Conservation (phyloP, 108 stramenopile species). For the Cyclotella baltica region DNA sequence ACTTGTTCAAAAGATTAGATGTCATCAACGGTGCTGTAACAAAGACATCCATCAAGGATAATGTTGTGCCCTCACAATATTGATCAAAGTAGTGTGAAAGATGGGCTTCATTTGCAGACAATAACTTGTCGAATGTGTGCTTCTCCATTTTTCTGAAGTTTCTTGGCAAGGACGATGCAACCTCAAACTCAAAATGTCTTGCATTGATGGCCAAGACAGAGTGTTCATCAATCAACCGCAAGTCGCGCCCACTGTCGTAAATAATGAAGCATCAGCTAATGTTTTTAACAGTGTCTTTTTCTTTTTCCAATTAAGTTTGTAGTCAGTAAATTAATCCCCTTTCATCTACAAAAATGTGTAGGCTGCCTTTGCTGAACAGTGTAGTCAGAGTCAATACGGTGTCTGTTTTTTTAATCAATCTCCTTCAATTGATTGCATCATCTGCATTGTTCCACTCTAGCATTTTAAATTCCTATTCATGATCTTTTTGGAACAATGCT, state of each 20-base stretch:
- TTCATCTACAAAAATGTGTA: too few relatives aligned
- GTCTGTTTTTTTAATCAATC: too few relatives aligned
- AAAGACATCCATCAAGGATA: slow-evolving; percentile 55
- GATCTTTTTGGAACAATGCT: too few relatives aligned
- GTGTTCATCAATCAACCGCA: slow-evolving; percentile 83
- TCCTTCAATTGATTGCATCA: too few relatives aligned
- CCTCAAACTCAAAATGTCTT: slow-evolving; percentile 72
- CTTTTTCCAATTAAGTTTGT: too few relatives aligned
- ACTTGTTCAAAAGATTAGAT: slow-evolving; percentile 66
- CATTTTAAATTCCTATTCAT: too few relatives aligned
- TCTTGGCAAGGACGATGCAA: slow-evolving; percentile 65
- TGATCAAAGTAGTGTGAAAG: slow-evolving; percentile 27
- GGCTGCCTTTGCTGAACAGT: too few relatives aligned
- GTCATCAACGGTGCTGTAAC: slow-evolving; percentile 39
- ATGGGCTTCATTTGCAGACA: slow-evolving; percentile 28
- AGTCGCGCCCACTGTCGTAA: slow-evolving; percentile 75
- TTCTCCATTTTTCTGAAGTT: slow-evolving; percentile 67
- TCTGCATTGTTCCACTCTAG: too few relatives aligned
- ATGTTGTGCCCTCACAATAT: slow-evolving; percentile 54
- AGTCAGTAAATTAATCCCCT: too few relatives aligned
- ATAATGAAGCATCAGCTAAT: slow-evolving; percentile 51
- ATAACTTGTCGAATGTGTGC: slow-evolving; percentile 56
- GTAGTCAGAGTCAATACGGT: too few relatives aligned
- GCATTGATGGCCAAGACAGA: slow-evolving; percentile 77
- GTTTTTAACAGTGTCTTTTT: too few relatives aligned